Percentiles rank a stretch among this genome's conserved stretches.
These are phyloP conservation scores for Colletotrichum kahawae DNA, from an alignment of 2,329 filamentous ascomycete genomes.

Conservation along the genomic window DNA sequence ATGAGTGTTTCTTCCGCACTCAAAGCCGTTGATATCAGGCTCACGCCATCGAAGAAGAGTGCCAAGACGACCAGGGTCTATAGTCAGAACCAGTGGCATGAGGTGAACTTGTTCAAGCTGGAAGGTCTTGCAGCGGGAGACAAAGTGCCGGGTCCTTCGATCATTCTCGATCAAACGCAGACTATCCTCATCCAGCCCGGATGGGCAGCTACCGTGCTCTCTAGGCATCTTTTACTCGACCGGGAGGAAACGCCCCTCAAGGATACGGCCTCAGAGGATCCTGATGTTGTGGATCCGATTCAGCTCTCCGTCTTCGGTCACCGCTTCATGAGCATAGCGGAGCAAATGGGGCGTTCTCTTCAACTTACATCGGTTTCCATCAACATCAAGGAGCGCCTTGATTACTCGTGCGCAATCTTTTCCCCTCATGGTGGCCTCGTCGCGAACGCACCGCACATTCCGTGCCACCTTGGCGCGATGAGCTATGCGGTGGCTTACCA, in stretches of 20 bases:
- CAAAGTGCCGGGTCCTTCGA: neutral
- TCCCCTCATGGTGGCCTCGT: conserved; percentile 43
- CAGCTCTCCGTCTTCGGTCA: conserved; percentile 60
- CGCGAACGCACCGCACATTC: conserved; percentile 45
- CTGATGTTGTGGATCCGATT: conserved; percentile 49
- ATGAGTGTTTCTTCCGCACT: neutral
- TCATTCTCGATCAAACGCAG: neutral
- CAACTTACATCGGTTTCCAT: conserved; percentile 61
- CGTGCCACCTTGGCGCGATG: conserved; percentile 47
- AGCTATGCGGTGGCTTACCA: conserved; percentile 43
- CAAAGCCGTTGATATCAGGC: neutral
- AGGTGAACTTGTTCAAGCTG: neutral
- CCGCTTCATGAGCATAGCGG: conserved; percentile 63
- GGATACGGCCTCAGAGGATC: rapidly evolving
- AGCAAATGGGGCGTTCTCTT: conserved; percentile 62
- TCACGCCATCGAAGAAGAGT: neutral
- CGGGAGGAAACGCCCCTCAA: neutral
- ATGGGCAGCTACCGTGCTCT: neutral
- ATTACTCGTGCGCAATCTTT: conserved; percentile 50
- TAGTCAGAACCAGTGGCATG: neutral
- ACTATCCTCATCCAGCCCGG: neutral
- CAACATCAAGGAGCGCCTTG: conserved; percentile 48
- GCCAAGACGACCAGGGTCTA: neutral
- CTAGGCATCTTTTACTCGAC: neutral
- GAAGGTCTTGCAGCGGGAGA: neutral